These are phyloP conservation scores for Triticum aestivum DNA, from an alignment of 176 grass and related monocot genomes.

Conservation along the genomic window DNA sequence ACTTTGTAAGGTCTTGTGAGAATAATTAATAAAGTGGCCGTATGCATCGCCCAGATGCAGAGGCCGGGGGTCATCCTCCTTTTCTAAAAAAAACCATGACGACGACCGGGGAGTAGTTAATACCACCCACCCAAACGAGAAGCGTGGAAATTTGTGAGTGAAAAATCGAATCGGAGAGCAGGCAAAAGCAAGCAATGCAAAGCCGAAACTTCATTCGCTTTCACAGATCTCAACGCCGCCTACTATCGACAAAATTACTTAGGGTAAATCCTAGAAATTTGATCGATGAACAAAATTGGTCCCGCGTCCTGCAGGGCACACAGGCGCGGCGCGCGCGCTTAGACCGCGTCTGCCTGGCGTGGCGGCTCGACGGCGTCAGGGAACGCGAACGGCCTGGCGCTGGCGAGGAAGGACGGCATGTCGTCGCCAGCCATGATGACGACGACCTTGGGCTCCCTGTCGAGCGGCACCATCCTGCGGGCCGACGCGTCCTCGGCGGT, in stretches of 20 bases:
- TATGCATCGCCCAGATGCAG: too few species aligned
- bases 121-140: too few species aligned
- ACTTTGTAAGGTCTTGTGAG: too few species aligned
- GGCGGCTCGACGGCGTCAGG: background rate
- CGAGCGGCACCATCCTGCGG: background rate
- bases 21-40: too few species aligned
- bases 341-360: background rate
- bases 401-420: slow-evolving; percentile 37
- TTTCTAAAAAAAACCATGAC: too few species aligned
- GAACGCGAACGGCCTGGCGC: slow-evolving; percentile 26
- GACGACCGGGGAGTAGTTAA: too few species aligned
- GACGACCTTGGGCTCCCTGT: slow-evolving; percentile 28
- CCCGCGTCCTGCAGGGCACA: background rate
- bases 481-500: background rate
- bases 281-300: slow-evolving; percentile 28
- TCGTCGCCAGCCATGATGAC: slow-evolving; percentile 42
- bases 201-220: too few species aligned
- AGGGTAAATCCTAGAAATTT: background rate
- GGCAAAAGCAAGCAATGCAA: too few species aligned
- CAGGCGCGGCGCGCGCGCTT: background rate
- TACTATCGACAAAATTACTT: background rate
- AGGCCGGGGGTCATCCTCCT: too few species aligned
- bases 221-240: too few species aligned
- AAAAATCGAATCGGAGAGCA: too few species aligned
- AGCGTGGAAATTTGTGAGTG: too few species aligned